Evolutionary conservation across 306 rosid species (phyloP).

Genomic region (Vigna mungo): DNA sequence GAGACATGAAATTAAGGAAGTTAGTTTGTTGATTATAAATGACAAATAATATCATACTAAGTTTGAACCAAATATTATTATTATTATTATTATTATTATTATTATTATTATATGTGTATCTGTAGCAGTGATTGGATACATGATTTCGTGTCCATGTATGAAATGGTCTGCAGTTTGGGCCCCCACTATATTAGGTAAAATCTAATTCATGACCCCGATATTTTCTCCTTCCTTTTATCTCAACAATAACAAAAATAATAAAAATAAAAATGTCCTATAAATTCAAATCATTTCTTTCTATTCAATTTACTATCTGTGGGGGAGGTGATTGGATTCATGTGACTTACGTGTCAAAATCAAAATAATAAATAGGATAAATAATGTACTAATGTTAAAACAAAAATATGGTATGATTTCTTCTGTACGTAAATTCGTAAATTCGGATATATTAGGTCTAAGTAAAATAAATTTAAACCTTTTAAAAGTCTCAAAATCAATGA

Average conservation of each 20-base stretch:
- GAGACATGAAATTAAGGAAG: background rate
- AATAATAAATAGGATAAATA: too few relatives aligned
- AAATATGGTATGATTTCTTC: too few relatives aligned
- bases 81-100: background rate
- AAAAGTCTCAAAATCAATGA: too few relatives aligned
- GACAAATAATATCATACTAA: background rate
- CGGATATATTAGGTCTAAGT: too few relatives aligned
- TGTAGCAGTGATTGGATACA: background rate
- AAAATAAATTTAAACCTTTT: too few relatives aligned
- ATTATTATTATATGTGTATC: background rate
- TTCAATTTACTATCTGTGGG: too few relatives aligned
- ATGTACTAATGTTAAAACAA: too few relatives aligned
- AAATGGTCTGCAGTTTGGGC: background rate
- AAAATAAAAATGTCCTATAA: too few relatives aligned
- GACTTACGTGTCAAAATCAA: too few relatives aligned
- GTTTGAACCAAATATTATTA: background rate
- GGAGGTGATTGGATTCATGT: too few relatives aligned
- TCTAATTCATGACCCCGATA: background rate
- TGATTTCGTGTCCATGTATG: background rate
- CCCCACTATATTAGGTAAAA: slow-evolving; percentile 1
- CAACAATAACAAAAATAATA: background rate
- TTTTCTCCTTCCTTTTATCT: background rate
- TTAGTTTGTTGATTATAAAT: background rate
- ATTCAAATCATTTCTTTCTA: too few relatives aligned
- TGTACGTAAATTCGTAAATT: too few relatives aligned